Evolutionary conservation across 768 basidiomycete species (phyloP).

Genomic region (Naganishia vaughanmartiniae): DNA sequence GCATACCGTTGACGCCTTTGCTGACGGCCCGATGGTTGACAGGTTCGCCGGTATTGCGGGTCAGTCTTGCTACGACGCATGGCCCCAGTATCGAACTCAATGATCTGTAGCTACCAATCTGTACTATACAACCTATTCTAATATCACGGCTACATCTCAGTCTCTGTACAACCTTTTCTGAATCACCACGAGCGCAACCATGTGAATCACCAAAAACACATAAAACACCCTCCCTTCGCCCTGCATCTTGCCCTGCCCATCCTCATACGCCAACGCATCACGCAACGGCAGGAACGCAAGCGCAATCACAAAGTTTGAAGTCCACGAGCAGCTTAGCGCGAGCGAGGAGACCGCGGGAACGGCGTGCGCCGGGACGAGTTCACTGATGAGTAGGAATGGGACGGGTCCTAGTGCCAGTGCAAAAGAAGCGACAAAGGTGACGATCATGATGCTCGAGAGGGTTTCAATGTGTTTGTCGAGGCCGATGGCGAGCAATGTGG

Average conservation of each 20-base stretch:
- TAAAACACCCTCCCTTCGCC: conserved; percentile 89
- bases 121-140: not conserved
- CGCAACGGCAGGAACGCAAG: conserved; percentile 80
- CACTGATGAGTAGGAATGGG: conserved; percentile 87
- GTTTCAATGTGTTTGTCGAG: conserved; percentile 63
- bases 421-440: conserved; percentile 83
- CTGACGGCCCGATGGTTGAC: conserved; percentile 4
- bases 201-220: conserved; percentile 67
- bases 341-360: conserved; percentile 77
- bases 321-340: conserved; percentile 74
- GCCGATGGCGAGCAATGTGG: conserved; percentile 67
- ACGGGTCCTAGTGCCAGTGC: conserved; percentile 86
- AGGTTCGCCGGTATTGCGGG: conserved; percentile 76
- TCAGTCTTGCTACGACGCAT: conserved; percentile 77
- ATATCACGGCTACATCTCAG: not conserved
- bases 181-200: conserved; percentile 40
- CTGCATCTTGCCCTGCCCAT: conserved; percentile 49
- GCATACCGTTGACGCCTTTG: not conserved
- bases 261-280: conserved; percentile 58
- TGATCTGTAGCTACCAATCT: conserved; percentile 53
- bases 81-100: conserved; percentile 86
- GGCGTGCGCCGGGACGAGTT: conserved; percentile 75
- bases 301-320: conserved; percentile 78
- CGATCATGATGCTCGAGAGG: conserved; percentile 69
- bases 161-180: conserved; percentile 32